A percentile compares a stretch with the other conserved stretches of the same genome.
Conservation (phyloP, 1,284 basidiomycete species). For the Vanrija sp. region DNA sequence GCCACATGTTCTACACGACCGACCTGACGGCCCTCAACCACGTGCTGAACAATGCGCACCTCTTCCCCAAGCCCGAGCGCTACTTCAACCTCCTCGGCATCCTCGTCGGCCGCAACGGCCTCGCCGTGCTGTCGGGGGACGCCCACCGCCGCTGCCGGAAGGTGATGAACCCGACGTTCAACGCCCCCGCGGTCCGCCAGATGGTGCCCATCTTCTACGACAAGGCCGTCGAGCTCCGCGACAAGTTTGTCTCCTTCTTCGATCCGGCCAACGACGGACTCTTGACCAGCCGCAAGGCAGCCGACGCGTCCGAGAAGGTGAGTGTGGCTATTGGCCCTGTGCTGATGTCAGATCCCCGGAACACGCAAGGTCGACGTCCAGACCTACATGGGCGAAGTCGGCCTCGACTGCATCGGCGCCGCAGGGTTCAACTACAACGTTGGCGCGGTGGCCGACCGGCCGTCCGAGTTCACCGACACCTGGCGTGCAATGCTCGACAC, state of each 20-base stretch:
- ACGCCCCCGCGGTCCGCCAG: constrained; percentile 39
- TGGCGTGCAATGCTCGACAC: constrained; percentile 45
- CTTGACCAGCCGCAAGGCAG: constrained; percentile 47
- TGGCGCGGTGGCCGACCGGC: constrained; percentile 21
- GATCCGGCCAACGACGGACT: constrained; percentile 8
- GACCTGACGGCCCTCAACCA: constrained; percentile 61
- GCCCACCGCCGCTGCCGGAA: constrained; percentile 55
- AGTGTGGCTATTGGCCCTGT: background rate
- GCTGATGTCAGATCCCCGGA: background rate
- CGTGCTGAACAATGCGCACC: constrained; percentile 59
- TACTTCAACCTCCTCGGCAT: constrained; percentile 55
- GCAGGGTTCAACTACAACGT: constrained; percentile 63
- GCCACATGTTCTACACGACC: constrained; percentile 44
- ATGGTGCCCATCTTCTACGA: constrained; percentile 59
- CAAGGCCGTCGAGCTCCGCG: constrained; percentile 56
- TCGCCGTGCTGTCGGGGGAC: constrained; percentile 48
- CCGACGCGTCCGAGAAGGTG: constrained; percentile 11
- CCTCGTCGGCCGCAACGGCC: constrained; percentile 36
- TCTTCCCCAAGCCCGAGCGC: constrained; percentile 64
- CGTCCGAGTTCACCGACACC: constrained; percentile 30
- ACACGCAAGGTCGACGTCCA: constrained; percentile 53
- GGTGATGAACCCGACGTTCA: constrained; percentile 46
- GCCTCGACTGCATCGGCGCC: constrained; percentile 64
- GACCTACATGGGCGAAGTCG: constrained; percentile 59
- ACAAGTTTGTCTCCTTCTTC: constrained; percentile 1